Evolutionary conservation across 805 yeast genomes (phyloP), one percentile per base, ranked within the genome.

Genomic region (Yamadazyma scolyti): DNA sequence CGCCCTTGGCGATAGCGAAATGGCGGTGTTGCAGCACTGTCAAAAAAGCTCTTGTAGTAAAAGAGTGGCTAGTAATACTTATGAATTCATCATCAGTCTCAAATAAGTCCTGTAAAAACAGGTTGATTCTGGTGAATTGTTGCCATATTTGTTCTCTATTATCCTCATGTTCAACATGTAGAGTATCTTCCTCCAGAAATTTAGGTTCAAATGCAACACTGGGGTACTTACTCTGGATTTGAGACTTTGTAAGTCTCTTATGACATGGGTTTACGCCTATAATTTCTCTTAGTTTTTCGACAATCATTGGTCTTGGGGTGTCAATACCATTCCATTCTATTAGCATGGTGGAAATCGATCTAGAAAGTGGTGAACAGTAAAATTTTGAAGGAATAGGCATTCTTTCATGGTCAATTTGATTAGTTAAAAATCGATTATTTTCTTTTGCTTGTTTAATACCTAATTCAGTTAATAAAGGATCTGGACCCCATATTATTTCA

Each of bases 261-360:
- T 80, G 83, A 47, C 87, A 80, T 4, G 73, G 51, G 43, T 78
- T 79, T 16, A 45, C 56, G 4, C 86, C 86, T 18, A 76, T 65
- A 5, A 79, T 75, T 52, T 80, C 88, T 38, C 88, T 61, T 3
- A 79, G 42, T 16, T 56, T 53, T 30, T 72, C 77, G 13, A 56
- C 47, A 36, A 70, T 54, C 20, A 56, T 21, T 2, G 73, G 72
- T 6, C 42, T 34, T 20, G 49, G 26, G 5, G 28, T 37, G 6
- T 59, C 38, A 4, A 65, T 53, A 12, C 61, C 72, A 7, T 62
- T 55, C 73, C 77, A 72, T 3, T 84, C 78, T 23, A 64, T 52
- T 5, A 60, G 52, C 43, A 72, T 58, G 0, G 88, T 80, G 42
- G 68, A 68, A 11, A 73, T 56, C 14, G 83, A 71, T 43, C 88